Conservation (phyloP, 2,329 filamentous ascomycete species). For the Talaromyces funiculosus region DNA sequence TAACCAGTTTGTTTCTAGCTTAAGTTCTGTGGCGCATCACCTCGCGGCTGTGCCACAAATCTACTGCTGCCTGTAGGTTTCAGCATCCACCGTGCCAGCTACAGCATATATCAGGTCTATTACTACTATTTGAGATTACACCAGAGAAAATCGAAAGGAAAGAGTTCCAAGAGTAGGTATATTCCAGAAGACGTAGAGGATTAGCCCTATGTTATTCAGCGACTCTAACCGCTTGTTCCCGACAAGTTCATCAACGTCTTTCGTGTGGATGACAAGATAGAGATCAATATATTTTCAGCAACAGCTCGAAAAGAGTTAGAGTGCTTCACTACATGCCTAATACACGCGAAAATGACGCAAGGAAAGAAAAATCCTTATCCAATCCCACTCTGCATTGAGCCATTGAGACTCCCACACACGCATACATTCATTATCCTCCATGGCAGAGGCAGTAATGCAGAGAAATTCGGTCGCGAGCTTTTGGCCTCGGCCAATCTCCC, state of each 20-base stretch:
- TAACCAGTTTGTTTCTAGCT: too few species aligned
- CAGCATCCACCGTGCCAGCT: too few species aligned
- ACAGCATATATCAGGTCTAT: too few species aligned
- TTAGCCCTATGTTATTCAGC: neutral
- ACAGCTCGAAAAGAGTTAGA: neutral
- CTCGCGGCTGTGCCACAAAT: too few species aligned
- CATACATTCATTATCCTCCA: slow-evolving; percentile 41
- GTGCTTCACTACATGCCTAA: too few species aligned
- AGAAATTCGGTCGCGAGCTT: slow-evolving; percentile 31
- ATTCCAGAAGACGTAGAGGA: neutral
- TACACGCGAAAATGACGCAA: too few species aligned
- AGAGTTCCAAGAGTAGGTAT: neutral
- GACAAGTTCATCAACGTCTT: slow-evolving; percentile 28
- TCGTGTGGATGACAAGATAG: slow-evolving; percentile 34
- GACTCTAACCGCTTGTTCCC: neutral
- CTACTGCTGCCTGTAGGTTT: too few species aligned
- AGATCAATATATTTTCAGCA: slow-evolving; percentile 1
- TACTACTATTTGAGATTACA: too few species aligned
- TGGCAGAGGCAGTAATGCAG: slow-evolving; percentile 33
- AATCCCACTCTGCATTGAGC: too few species aligned
- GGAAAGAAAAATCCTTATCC: too few species aligned
- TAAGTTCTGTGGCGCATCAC: too few species aligned
- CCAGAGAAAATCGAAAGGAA: neutral
- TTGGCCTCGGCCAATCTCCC: slow-evolving; percentile 21
- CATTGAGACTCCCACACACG: slow-evolving; percentile 17